A percentile compares a stretch with the other conserved stretches of the same genome.
These are phyloP conservation scores for Thermomyces lanuginosus DNA, from an alignment of 2,329 filamentous ascomycete genomes.

Conservation along the genomic window DNA sequence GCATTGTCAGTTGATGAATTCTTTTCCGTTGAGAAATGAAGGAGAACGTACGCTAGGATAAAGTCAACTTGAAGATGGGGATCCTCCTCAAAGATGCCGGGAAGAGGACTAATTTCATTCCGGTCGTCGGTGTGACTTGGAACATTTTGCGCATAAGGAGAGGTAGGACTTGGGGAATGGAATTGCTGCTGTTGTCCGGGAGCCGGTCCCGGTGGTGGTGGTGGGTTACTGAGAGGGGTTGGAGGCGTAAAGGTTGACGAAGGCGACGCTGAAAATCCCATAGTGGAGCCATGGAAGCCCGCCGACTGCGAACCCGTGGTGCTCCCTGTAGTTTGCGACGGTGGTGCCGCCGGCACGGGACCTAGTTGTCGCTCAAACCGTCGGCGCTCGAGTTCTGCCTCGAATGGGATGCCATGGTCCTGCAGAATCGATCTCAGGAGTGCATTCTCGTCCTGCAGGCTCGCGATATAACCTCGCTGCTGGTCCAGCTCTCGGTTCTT, in stretches of 20 bases:
- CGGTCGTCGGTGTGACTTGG: constrained; percentile 2
- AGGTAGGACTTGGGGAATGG: too few species aligned
- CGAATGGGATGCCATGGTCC: constrained; percentile 43
- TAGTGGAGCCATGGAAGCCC: constrained; percentile 7
- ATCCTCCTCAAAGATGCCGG: constrained; percentile 29
- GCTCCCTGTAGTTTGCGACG: constrained; percentile 25
- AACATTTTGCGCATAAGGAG: too few species aligned
- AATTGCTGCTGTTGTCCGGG: too few species aligned
- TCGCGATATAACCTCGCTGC: constrained; percentile 59
- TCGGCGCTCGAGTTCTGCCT: constrained; percentile 29
- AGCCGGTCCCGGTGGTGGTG: too few species aligned
- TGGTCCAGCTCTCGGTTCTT: constrained; percentile 30
- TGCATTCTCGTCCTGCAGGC: constrained; percentile 63
- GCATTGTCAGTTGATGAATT: constrained; percentile 3
- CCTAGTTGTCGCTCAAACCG: constrained; percentile 10
- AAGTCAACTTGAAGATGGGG: constrained; percentile 34
- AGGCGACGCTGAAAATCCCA: constrained; percentile 17
- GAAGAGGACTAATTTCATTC: constrained; percentile 5
- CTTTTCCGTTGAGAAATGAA: not conserved
- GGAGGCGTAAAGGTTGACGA: constrained; percentile 15
- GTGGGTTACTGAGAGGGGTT: too few species aligned
- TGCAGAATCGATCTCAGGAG: constrained; percentile 49
- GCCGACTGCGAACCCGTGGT: constrained; percentile 18
- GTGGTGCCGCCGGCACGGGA: constrained; percentile 14
- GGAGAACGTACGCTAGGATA: constrained; percentile 26